phyloP scores from a whole-genome alignment of 129 eudicot genomes.

The Cynara cardunculus region DNA sequence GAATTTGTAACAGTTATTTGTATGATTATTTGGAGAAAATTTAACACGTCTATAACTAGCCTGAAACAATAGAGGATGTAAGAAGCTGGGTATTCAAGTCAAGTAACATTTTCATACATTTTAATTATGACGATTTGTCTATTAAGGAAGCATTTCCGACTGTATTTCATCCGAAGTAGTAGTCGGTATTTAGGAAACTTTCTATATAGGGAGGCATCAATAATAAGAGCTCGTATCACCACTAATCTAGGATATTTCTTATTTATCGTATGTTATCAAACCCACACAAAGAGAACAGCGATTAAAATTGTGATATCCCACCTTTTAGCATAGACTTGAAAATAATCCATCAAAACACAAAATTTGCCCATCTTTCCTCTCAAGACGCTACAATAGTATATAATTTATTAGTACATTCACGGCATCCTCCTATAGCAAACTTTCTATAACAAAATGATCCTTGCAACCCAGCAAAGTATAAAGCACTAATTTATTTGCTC shows the following conservation, averaged over 20 bases:
- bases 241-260: not conserved
- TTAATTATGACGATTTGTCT: not conserved
- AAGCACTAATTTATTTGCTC: not conserved
- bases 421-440: not conserved
- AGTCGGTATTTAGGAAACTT: not conserved
- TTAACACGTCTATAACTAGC: not conserved
- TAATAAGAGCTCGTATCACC: not conserved
- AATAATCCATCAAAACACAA: not conserved
- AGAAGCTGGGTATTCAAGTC: not conserved
- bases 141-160: not conserved
- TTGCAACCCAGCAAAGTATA: not conserved
- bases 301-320: not conserved
- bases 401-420: not conserved
- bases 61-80: not conserved
- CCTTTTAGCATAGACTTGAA: not conserved
- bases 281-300: not conserved
- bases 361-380: not conserved
- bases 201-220: not conserved
- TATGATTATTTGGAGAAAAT: not conserved
- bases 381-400: not conserved
- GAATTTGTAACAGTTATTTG: not conserved
- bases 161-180: not conserved
- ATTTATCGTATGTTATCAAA: not conserved
- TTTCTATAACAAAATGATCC: not conserved
- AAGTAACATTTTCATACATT: not conserved